These are phyloP conservation scores for Hemerocallis citrina DNA, from an alignment of 106 monocot species.

Conservation along the genomic window DNA sequence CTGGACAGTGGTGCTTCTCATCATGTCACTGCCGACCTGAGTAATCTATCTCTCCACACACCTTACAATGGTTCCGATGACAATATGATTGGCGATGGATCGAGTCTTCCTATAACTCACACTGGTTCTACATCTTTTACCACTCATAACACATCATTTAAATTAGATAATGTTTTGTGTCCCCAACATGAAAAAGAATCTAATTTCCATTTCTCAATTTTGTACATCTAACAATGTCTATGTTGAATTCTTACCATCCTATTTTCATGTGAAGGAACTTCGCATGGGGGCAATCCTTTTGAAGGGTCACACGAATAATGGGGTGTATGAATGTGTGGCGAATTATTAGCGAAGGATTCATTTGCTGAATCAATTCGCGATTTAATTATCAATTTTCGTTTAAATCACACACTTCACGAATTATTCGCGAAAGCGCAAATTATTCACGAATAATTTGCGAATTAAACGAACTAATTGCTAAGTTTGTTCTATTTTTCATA, in stretches of 20 bases:
- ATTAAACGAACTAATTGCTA: too few species aligned
- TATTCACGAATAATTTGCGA: too few species aligned
- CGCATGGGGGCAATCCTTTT: too few species aligned
- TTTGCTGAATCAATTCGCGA: too few species aligned
- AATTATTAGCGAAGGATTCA: too few species aligned
- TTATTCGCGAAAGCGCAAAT: too few species aligned
- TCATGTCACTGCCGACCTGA: slow-evolving; percentile 3
- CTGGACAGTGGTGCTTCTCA: slow-evolving; percentile 14
- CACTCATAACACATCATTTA: background rate
- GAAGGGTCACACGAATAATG: too few species aligned
- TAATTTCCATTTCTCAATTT: slow-evolving; percentile 11
- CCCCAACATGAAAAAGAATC: slow-evolving; percentile 11
- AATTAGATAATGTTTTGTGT: slow-evolving; percentile 14
- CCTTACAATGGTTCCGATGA: slow-evolving; percentile 3
- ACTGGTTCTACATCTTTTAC: slow-evolving; percentile 1
- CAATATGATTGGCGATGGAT: slow-evolving; percentile 8
- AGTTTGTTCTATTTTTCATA: too few species aligned
- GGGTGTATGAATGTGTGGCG: too few species aligned
- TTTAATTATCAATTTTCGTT: too few species aligned
- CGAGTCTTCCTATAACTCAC: slow-evolving; percentile 12
- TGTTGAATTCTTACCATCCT: background rate
- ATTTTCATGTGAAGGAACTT: too few species aligned
- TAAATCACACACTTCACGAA: too few species aligned
- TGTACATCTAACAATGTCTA: slow-evolving; percentile 1
- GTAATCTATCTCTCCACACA: slow-evolving; percentile 3